phyloP scores from a whole-genome alignment of 768 basidiomycete species.

The Chalciporus pseudorubinellus region DNA sequence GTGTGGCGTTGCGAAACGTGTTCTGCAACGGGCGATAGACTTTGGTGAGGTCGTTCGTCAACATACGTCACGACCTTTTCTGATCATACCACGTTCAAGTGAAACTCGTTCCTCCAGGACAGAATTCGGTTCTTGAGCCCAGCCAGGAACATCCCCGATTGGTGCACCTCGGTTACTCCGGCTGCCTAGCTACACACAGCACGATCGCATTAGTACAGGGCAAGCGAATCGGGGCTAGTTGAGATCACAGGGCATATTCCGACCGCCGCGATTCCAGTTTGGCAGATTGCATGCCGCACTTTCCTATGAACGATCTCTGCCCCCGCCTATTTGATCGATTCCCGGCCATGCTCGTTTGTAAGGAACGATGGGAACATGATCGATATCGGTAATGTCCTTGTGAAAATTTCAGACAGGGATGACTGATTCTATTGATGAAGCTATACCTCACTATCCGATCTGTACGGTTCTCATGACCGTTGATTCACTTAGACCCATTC shows the following conservation, averaged over 20 bases:
- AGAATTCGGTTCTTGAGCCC: background rate
- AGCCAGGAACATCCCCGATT: background rate
- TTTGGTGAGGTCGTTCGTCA: background rate
- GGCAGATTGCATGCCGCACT: background rate
- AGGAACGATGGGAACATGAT: background rate
- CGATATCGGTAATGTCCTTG: constrained; percentile 1
- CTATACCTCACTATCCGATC: constrained; percentile 8
- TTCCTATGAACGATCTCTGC: background rate
- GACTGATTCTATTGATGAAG: constrained; percentile 2
- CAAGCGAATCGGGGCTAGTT: constrained; percentile 9
- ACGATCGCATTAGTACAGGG: constrained; percentile 12
- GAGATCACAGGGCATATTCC: background rate
- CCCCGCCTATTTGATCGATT: background rate
- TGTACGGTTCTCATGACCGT: constrained; percentile 4
- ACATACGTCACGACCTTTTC: constrained; percentile 5
- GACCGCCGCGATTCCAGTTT: constrained; percentile 2
- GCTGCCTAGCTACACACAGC: constrained; percentile 1
- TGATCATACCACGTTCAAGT: too few species aligned
- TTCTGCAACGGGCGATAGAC: background rate
- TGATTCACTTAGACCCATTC: constrained; percentile 10
- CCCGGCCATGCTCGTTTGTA: background rate
- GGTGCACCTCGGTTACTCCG: constrained; percentile 1
- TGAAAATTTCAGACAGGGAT: background rate
- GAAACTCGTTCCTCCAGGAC: background rate
- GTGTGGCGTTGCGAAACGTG: background rate